A percentile compares a stretch with the other conserved stretches of the same genome.
Evolutionary conservation across 2,329 filamentous ascomycete genomes (phyloP).

Genomic region (Thielaviopsis euricoi): DNA sequence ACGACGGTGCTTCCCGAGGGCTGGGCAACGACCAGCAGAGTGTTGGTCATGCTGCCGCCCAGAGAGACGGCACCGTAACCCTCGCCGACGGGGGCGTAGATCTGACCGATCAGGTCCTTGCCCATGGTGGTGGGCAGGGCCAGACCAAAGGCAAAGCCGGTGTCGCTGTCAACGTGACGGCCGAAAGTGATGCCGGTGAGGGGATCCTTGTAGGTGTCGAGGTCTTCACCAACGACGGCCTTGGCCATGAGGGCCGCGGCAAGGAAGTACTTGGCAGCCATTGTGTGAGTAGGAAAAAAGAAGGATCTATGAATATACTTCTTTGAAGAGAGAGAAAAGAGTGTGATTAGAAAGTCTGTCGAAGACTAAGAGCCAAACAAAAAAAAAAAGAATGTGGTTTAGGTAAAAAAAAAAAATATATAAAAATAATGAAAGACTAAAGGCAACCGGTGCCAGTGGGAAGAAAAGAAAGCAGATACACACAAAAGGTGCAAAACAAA

Average conservation of each 20-base stretch:
- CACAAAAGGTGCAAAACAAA: no score
- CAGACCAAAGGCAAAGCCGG: slow-evolving; percentile 31
- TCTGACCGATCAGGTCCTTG: slow-evolving; percentile 37
- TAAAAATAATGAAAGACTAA: slow-evolving; percentile 6
- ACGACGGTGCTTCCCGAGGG: slow-evolving; percentile 27
- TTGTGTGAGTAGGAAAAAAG: no score
- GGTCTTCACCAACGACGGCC: slow-evolving; percentile 1
- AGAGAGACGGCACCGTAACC: slow-evolving; percentile 32
- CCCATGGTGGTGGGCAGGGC: slow-evolving; percentile 30
- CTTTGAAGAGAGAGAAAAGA: no score
- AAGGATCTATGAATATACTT: no score
- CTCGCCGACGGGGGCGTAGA: slow-evolving; percentile 26
- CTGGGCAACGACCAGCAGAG: slow-evolving; percentile 33
- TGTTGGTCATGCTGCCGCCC: slow-evolving; percentile 28
- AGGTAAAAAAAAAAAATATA: neutral
- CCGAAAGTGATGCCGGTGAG: slow-evolving; percentile 30
- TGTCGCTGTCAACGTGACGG: slow-evolving; percentile 17
- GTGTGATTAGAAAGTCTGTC: neutral
- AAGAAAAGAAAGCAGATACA: slow-evolving; percentile 2
- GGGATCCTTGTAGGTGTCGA: slow-evolving; percentile 23
- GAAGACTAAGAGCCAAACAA: no score
- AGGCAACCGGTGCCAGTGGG: slow-evolving; percentile 8
- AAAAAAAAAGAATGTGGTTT: neutral
- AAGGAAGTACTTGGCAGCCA: slow-evolving; percentile 6
- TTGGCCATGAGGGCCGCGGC: slow-evolving; percentile 2